These are phyloP conservation scores for Kingdonia uniflora DNA, from an alignment of 164 flowering plant genomes.

Conservation along the genomic window DNA sequence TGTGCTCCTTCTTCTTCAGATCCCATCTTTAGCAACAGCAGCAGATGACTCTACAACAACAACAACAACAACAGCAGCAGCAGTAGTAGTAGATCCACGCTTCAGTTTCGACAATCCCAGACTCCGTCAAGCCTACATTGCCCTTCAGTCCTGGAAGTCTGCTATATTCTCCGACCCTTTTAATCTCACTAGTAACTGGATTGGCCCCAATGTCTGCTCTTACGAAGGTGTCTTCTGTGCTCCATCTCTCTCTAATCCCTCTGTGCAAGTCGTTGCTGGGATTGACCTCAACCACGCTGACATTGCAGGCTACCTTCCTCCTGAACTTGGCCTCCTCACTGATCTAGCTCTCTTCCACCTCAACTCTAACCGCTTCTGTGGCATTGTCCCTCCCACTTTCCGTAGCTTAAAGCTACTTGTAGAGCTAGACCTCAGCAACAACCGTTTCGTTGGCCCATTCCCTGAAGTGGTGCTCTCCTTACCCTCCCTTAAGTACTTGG, in stretches of 20 bases:
- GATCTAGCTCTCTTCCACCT: slow-evolving; percentile 76
- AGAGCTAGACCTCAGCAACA: slow-evolving; percentile 82
- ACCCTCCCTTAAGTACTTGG: slow-evolving; percentile 57
- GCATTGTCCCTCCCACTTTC: slow-evolving; percentile 43
- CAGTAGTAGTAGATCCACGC: neutral
- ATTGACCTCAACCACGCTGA: slow-evolving; percentile 73
- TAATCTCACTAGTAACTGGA: slow-evolving; percentile 59
- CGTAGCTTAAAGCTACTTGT: slow-evolving; percentile 35
- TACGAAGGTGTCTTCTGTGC: slow-evolving; percentile 60
- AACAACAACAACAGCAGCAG: neutral
- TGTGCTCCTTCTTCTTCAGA: neutral
- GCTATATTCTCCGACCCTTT: slow-evolving; percentile 65
- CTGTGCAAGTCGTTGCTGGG: slow-evolving; percentile 44
- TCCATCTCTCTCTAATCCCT: slow-evolving; percentile 18
- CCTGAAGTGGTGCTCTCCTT: slow-evolving; percentile 47
- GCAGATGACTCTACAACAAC: neutral
- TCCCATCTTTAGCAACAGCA: neutral
- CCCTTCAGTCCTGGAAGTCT: slow-evolving; percentile 59
- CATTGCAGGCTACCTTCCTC: slow-evolving; percentile 73
- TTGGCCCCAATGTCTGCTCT: slow-evolving; percentile 55
- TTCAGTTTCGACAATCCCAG: slow-evolving; percentile 36
- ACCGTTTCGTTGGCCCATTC: slow-evolving; percentile 63
- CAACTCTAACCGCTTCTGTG: slow-evolving; percentile 83
- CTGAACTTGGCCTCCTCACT: slow-evolving; percentile 53
- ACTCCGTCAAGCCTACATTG: slow-evolving; percentile 56